phyloP scores from a whole-genome alignment of 2,329 filamentous ascomycete species.

The Alternaria triticina region DNA sequence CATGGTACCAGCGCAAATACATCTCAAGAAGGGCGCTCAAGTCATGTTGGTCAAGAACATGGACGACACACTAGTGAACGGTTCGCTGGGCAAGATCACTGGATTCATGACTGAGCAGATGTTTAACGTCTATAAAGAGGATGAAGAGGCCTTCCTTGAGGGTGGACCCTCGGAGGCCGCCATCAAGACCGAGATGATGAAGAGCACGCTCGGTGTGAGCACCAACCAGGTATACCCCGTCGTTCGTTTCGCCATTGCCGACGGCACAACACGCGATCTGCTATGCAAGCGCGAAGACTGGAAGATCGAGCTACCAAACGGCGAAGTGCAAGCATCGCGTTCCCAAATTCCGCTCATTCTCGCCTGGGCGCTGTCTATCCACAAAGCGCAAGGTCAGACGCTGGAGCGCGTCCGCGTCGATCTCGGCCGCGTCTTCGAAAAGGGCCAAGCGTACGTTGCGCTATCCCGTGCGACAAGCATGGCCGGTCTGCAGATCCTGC shows the following conservation, averaged over 20 bases:
- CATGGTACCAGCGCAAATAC: constrained; percentile 85
- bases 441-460: constrained; percentile 96
- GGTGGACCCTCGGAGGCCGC: constrained; percentile 51
- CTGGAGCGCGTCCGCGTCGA: constrained; percentile 94
- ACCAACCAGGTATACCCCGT: constrained; percentile 73
- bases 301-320: constrained; percentile 97
- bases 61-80: constrained; percentile 92
- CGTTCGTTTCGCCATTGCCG: constrained; percentile 80
- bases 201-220: constrained; percentile 55
- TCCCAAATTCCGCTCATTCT: constrained; percentile 80
- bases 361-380: constrained; percentile 95
- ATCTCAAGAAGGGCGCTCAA: constrained; percentile 89
- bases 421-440: constrained; percentile 90
- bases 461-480: constrained; percentile 91
- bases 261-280: constrained; percentile 77
- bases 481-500: constrained; percentile 82
- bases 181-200: constrained; percentile 55
- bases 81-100: constrained; percentile 85
- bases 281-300: constrained; percentile 88
- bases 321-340: constrained; percentile 88
- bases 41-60: constrained; percentile 99
- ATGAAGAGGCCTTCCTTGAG: constrained; percentile 63
- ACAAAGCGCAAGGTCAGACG: constrained; percentile 97
- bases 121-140: constrained; percentile 64
- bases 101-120: constrained; percentile 76